A percentile compares a stretch with the other conserved stretches of the same genome.
phyloP scores from a whole-genome alignment of 768 basidiomycete genomes.

The Pleurotus cornucopiae region DNA sequence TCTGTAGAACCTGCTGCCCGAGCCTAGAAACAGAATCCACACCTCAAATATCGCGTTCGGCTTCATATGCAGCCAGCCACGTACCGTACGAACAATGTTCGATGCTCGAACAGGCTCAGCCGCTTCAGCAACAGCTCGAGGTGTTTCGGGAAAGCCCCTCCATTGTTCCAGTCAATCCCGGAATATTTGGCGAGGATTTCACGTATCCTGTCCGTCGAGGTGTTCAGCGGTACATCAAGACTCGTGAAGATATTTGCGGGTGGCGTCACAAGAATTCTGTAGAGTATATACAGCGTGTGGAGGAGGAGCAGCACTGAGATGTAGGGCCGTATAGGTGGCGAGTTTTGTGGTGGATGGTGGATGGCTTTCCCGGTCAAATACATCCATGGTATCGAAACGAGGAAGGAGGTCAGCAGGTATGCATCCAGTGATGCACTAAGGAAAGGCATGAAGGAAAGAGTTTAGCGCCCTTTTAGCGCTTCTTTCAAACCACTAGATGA shows the following conservation, averaged over 20 bases:
- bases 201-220: conserved; percentile 49
- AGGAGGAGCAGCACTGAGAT: conserved; percentile 38
- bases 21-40: conserved; percentile 37
- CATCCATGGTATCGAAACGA: conserved; percentile 11
- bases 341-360: conserved; percentile 11
- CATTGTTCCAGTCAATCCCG: conserved; percentile 23
- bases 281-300: conserved; percentile 48
- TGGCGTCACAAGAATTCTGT: conserved; percentile 38
- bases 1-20: conserved; percentile 60
- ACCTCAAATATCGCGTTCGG: too few relatives aligned
- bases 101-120: conserved; percentile 52
- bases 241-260: conserved; percentile 62
- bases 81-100: conserved; percentile 57
- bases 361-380: conserved; percentile 9
- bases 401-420: conserved; percentile 4
- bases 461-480: too few relatives aligned
- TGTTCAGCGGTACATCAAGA: conserved; percentile 51
- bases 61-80: conserved; percentile 11
- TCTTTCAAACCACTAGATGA: too few relatives aligned
- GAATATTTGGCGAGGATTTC: conserved; percentile 36
- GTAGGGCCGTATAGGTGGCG: conserved; percentile 17
- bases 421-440: conserved; percentile 7
- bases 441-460: not conserved
- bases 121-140: conserved; percentile 51
- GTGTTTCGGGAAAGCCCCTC: conserved; percentile 34